Percentiles rank a stretch among this genome's conserved stretches.
These are phyloP conservation scores for Geotrichum klebahnii DNA, from an alignment of 1,139 yeast genomes.

Conservation along the genomic window DNA sequence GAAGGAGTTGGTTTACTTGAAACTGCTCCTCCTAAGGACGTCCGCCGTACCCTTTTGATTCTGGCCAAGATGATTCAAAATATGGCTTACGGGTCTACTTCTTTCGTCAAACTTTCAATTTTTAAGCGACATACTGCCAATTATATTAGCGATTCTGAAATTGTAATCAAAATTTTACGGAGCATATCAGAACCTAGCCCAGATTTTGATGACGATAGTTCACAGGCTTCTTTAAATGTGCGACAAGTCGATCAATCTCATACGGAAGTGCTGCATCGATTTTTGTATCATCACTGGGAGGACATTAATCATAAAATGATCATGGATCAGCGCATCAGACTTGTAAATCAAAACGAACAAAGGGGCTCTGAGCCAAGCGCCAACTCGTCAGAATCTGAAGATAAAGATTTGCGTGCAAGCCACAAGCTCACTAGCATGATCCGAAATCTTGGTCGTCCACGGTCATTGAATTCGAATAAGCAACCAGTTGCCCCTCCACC, in stretches of 20 bases:
- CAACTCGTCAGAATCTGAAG: slow-evolving; percentile 17
- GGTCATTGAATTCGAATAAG: slow-evolving; percentile 1
- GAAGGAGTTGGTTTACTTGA: slow-evolving; percentile 49
- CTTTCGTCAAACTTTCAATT: slow-evolving; percentile 55
- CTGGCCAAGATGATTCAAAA: slow-evolving; percentile 77
- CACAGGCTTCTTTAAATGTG: slow-evolving; percentile 1
- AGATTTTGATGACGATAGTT: slow-evolving; percentile 16
- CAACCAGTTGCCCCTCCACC: background rate
- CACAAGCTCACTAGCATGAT: slow-evolving; percentile 28
- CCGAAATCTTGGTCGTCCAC: slow-evolving; percentile 31
- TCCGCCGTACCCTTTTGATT: slow-evolving; percentile 64
- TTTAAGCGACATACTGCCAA: slow-evolving; percentile 30
- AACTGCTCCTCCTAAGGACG: slow-evolving; percentile 38
- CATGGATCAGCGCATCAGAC: slow-evolving; percentile 28
- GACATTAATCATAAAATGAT: slow-evolving; percentile 41
- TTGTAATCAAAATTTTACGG: slow-evolving; percentile 15
- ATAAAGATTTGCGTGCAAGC: slow-evolving; percentile 23
- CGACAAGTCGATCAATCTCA: slow-evolving; percentile 30
- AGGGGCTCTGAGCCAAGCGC: background rate
- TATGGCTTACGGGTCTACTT: slow-evolving; percentile 71
- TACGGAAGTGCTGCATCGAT: slow-evolving; percentile 50
- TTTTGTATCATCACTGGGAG: slow-evolving; percentile 58
- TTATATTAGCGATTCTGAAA: slow-evolving; percentile 7
- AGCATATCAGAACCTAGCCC: slow-evolving; percentile 23
- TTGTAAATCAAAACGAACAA: background rate